Base-by-base conservation (phyloP, 2,329 filamentous ascomycete species). In the Macrophomina pseudophaseolina region DNA sequence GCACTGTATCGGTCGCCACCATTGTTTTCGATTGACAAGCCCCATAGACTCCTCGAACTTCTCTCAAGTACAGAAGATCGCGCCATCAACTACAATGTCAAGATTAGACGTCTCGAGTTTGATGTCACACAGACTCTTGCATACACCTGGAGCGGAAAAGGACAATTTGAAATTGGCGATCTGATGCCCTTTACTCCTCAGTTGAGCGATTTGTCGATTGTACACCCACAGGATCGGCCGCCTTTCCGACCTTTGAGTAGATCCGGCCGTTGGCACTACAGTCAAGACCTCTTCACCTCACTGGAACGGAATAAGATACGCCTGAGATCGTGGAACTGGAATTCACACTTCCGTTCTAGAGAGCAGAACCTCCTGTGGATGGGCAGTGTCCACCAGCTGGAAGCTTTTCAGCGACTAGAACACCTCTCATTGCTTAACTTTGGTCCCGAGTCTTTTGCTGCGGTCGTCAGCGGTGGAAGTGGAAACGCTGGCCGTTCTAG, bases 1-100 rank as follows among this genome's bases (percentile, higher is more conserved):
- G 89, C 87, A 1, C 82, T 96, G 5, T 95, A 95, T 75, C 83
- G 85, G 54, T 87, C 83, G 5, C 91, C 91, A 8, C 88, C 88
- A 1, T 80, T 95, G 52, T 83, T 85, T 67, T 82, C 84, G 1
- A 78, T 82, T 42, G 76, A 79, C 40, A 83, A 85, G 68, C 80
- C 81, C 12, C 64, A 83, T 68, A 76, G 80, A 46, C 75, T 87
- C 23, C 72, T 85, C 16, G 73, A 81, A 32, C 79, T 89, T 42
- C 82, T 95, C 8, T 83, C 85, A n/a, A 78, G 81, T 16, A 81
- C 72, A 1, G 46, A 65, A 2, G 72, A 70, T 35, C 71, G 71
- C 3, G 72, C 73, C 59, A 74, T 80, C 69, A 88, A 91, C 69
- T 94, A 94, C 75, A 83, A 86, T 48, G 83, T 83, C 70, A 96